Evolutionary conservation across 352 stramenopile genomes (phyloP).

Genomic region (Globisporangium perplexum): DNA sequence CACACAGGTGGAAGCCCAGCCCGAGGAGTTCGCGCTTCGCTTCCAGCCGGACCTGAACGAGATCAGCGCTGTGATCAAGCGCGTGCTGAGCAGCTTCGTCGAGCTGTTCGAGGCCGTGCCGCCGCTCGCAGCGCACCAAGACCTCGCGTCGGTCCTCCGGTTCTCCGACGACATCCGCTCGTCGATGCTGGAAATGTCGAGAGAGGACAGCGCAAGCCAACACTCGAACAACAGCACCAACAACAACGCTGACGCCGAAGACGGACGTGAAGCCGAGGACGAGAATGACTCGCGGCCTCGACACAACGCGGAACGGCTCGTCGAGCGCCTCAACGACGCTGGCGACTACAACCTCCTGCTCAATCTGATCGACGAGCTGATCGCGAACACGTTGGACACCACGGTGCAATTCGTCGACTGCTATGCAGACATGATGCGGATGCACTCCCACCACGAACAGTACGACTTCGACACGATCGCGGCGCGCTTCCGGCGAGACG

Average conservation of each 20-base stretch:
- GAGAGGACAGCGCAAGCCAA: neutral
- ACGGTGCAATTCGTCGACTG: constrained; percentile 19
- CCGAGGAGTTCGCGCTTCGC: constrained; percentile 16
- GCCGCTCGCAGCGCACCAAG: constrained; percentile 25
- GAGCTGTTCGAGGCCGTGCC: constrained; percentile 36
- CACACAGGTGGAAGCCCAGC: neutral
- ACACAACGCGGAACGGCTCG: constrained; percentile 15
- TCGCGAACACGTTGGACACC: constrained; percentile 18
- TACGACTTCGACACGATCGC: constrained; percentile 45
- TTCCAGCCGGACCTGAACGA: constrained; percentile 30
- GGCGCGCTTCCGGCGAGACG: constrained; percentile 26
- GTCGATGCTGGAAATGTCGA: constrained; percentile 8
- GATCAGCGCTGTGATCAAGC: constrained; percentile 22
- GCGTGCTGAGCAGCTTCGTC: constrained; percentile 26
- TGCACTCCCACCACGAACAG: constrained; percentile 34
- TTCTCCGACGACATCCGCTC: constrained; percentile 50
- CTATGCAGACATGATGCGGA: constrained; percentile 28
- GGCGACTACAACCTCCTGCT: constrained; percentile 23
- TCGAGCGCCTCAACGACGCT: constrained; percentile 31
- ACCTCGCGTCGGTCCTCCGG: constrained; percentile 34
- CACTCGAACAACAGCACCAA: neutral
- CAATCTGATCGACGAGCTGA: constrained; percentile 36
- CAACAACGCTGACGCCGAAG: constrained; percentile 3
- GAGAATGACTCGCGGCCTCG: neutral
- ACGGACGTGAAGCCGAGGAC: too few relatives aligned